Conservation (phyloP, 108 stramenopile species). For the Schizochytrium sp. region DNA sequence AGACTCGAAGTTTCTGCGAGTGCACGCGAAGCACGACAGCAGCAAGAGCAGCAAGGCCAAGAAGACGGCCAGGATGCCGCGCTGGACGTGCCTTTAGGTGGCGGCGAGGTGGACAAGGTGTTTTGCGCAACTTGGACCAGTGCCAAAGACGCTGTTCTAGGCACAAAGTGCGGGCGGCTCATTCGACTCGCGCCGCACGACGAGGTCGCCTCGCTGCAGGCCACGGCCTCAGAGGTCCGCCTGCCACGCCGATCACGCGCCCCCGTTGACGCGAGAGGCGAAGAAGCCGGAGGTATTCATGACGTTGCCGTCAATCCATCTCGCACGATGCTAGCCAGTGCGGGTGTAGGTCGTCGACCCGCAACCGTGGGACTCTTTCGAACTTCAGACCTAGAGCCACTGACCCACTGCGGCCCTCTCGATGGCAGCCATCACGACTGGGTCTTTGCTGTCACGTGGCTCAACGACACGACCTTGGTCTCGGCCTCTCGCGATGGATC, state of each 20-base stretch:
- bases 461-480: background rate
- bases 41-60: too few species aligned
- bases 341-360: background rate
- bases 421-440: background rate
- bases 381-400: background rate
- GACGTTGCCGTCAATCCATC: background rate
- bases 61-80: too few species aligned
- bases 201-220: background rate
- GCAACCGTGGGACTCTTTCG: background rate
- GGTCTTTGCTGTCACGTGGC: background rate
- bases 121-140: background rate
- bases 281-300: background rate
- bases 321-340: background rate
- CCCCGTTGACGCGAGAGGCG: too few species aligned
- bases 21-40: too few species aligned
- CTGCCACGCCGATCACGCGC: background rate
- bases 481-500: background rate
- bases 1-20: too few species aligned
- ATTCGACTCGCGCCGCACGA: background rate
- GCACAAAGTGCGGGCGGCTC: background rate
- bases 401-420: background rate
- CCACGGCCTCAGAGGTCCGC: background rate
- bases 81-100: too few species aligned
- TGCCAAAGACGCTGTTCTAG: background rate
- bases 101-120: too few species aligned